Evolutionary conservation across 495 filamentous ascomycete species (phyloP).

Genomic region (Aspergillus egyptiacus): DNA sequence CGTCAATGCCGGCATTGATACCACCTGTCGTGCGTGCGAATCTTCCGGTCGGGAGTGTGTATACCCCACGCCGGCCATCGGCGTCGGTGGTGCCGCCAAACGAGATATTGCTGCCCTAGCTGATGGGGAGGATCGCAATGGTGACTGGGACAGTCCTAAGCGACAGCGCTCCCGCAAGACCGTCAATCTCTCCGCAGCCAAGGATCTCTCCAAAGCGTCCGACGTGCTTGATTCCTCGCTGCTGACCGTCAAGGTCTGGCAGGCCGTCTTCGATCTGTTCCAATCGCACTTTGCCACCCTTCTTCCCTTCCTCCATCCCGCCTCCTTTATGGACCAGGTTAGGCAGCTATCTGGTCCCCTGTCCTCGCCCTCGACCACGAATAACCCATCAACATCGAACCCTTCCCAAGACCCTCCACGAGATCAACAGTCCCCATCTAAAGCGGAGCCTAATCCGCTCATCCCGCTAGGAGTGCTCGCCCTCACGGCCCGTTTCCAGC

Average conservation of each 20-base stretch:
- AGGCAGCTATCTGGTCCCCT: slow-evolving; percentile 32
- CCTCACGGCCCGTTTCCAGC: slow-evolving; percentile 73
- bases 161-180: slow-evolving; percentile 50
- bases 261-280: slow-evolving; percentile 69
- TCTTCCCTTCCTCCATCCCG: slow-evolving; percentile 75
- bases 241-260: slow-evolving; percentile 64
- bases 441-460: slow-evolving; percentile 51
- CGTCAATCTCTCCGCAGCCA: slow-evolving; percentile 30
- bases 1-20: slow-evolving; percentile 70
- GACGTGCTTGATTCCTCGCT: slow-evolving; percentile 46
- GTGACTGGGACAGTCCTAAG: slow-evolving; percentile 55
- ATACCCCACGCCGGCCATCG: slow-evolving; percentile 61
- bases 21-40: slow-evolving; percentile 72
- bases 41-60: slow-evolving; percentile 69
- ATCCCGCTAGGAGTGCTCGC: slow-evolving; percentile 73
- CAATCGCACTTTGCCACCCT: slow-evolving; percentile 77
- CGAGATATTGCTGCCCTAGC: slow-evolving; percentile 46
- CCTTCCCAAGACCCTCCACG: slow-evolving; percentile 10
- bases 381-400: slow-evolving; percentile 9
- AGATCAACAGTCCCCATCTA: slow-evolving; percentile 26
- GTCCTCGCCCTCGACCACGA: slow-evolving; percentile 16
- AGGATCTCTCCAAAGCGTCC: slow-evolving; percentile 30
- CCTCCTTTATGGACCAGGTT: slow-evolving; percentile 61
- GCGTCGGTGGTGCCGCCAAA: slow-evolving; percentile 50
- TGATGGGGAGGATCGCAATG: slow-evolving; percentile 52